Evolutionary conservation across 2,329 filamentous ascomycete genomes (phyloP).

Genomic region (Coleophoma crateriformis): DNA sequence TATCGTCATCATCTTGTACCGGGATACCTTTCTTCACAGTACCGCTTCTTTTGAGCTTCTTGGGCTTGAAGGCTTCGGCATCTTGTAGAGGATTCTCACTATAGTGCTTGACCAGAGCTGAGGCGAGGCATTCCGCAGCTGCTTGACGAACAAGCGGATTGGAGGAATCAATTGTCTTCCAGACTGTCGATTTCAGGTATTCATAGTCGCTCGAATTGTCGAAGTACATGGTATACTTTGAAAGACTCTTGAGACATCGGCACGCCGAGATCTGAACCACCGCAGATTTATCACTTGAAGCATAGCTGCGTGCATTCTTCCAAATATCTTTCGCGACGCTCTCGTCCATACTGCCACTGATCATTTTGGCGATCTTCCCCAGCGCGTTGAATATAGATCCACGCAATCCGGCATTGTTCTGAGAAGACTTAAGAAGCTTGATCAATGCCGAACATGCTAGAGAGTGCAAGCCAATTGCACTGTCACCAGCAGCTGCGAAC

Average conservation of each 20-base stretch:
- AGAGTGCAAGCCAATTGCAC: constrained; percentile 77
- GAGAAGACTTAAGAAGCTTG: constrained; percentile 74
- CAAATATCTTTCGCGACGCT: constrained; percentile 80
- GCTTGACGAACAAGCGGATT: constrained; percentile 75
- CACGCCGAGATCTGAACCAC: constrained; percentile 77
- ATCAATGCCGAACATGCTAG: constrained; percentile 67
- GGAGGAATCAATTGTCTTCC: constrained; percentile 80
- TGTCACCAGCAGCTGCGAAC: constrained; percentile 89
- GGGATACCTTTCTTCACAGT: constrained; percentile 39
- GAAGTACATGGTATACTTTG: constrained; percentile 73
- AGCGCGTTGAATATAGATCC: constrained; percentile 72
- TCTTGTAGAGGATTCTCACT: constrained; percentile 51
- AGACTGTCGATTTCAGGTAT: constrained; percentile 72
- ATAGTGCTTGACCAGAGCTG: constrained; percentile 77
- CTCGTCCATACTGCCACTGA: constrained; percentile 77
- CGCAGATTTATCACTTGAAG: constrained; percentile 73
- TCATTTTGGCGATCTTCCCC: constrained; percentile 69
- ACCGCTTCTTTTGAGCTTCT: constrained; percentile 69
- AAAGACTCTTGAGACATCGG: constrained; percentile 69
- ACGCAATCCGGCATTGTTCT: constrained; percentile 75
- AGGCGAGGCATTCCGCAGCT: constrained; percentile 78
- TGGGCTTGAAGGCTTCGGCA: constrained; percentile 49
- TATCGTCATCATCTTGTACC: constrained; percentile 69
- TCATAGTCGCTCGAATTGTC: constrained; percentile 89
- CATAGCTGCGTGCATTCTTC: constrained; percentile 80